Evolutionary conservation across 164 flowering plant genomes (phyloP), one percentile per base, ranked within the genome.

Genomic region (Magnolia officinalis): DNA sequence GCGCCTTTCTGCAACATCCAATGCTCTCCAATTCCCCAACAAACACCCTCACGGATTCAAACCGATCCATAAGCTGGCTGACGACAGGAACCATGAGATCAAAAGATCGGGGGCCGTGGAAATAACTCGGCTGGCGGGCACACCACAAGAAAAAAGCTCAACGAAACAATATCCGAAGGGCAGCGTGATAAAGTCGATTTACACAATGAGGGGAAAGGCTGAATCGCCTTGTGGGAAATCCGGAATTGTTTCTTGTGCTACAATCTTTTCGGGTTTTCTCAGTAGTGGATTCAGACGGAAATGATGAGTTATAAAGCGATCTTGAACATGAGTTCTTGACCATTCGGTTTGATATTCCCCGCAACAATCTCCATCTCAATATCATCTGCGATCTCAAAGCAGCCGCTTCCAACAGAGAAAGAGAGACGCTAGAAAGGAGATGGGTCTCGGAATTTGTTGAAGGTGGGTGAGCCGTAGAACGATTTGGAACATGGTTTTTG

Each of bases 81-180:
- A 87, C 76, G 11, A 89, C 82, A 73, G 63, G 58, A 73, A 84
- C 85, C 87, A 88, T 88, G 21, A 29, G 70, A 70, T 80, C 78
- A 68, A 87, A 80, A 18, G 87, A 72, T 10, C 19, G 78, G 8
- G 71, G 71, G 21, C 85, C 78, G 67, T 88, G 90, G 75, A 82
- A 86, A 83, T 82, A 90, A 82, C 81, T 72, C 6, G 83, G 88
- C 52, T 88, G 91, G 55, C 83, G 81, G 21, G 86, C 88, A 80
- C 89, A 89, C 90, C 90, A 90, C 23, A 91, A 70, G 83, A 91
- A 91, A 72, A 72, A 86, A 89, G 68, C 81, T 86, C 75, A 90
- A 72, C 24, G 90, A 82, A 73, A 85, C 73, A 67, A 88, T 71
- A 85, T 91, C 92, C 63, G 89, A 87, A 61, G 86, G 83, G 83